Evolutionary conservation across 345 rosid species (phyloP).

Genomic region (Nephelium lappaceum): DNA sequence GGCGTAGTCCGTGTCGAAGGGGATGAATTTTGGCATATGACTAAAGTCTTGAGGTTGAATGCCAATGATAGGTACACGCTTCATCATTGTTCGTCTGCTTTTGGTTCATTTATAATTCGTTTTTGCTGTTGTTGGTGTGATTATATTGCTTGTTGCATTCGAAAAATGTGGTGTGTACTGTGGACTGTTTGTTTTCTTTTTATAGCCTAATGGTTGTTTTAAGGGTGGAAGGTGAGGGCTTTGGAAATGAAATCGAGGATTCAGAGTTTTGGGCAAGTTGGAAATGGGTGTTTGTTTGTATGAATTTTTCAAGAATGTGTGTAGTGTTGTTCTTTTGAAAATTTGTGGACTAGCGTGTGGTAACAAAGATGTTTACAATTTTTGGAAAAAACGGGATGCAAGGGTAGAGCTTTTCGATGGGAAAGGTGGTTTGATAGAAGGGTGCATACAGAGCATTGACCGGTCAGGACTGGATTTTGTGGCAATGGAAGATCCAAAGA

Average conservation of each 20-base stretch:
- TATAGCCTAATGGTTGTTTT: neutral
- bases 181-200: neutral
- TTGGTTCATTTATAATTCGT: too few species aligned
- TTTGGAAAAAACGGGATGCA: conserved; percentile 31
- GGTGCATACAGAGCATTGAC: conserved; percentile 62
- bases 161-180: neutral
- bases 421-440: conserved; percentile 74
- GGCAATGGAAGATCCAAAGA: conserved; percentile 62
- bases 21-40: conserved; percentile 90
- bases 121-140: neutral
- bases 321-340: neutral
- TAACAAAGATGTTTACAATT: neutral
- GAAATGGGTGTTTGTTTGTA: conserved; percentile 1
- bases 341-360: neutral
- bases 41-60: conserved; percentile 70
- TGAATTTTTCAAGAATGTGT: neutral
- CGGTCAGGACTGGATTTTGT: conserved; percentile 65
- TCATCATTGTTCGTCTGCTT: neutral
- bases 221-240: neutral
- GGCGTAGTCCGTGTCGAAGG: conserved; percentile 69
- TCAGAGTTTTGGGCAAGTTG: neutral
- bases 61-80: conserved; percentile 50
- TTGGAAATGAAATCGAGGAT: neutral
- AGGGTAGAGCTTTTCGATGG: conserved; percentile 97
- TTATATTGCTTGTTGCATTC: neutral